Conservation (phyloP, 1,139 yeast species). For the Suhomyces atakaporum region DNA sequence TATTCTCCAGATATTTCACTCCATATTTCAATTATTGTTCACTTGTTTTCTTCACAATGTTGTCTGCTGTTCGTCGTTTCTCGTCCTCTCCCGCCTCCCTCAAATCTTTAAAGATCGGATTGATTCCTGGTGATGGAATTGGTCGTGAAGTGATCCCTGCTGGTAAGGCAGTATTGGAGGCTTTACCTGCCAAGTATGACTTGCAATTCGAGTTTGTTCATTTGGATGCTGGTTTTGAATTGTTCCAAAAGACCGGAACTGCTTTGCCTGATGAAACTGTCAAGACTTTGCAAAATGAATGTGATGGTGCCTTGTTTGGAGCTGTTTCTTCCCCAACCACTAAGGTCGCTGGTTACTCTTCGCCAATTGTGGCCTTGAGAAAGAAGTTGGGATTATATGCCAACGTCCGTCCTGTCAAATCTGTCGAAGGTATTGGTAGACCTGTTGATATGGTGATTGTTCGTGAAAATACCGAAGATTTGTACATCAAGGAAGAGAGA, state of each 20-base stretch:
- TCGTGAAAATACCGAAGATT: slow-evolving; percentile 96
- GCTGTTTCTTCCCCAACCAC: slow-evolving; percentile 95
- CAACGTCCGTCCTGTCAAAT: slow-evolving; percentile 95
- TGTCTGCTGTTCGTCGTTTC: slow-evolving; percentile 33
- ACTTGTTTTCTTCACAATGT: slow-evolving; percentile 13
- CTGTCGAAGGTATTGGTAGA: slow-evolving; percentile 79
- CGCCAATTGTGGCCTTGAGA: slow-evolving; percentile 97
- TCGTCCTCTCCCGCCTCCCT: slow-evolving; percentile 37
- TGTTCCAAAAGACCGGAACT: slow-evolving; percentile 87
- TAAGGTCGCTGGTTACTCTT: slow-evolving; percentile 94
- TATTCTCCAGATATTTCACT: slow-evolving; percentile 3
- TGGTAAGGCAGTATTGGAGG: slow-evolving; percentile 82
- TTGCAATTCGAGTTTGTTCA: slow-evolving; percentile 82
- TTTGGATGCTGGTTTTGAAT: slow-evolving; percentile 91
- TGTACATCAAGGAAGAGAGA: slow-evolving; percentile 90
- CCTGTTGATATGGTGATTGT: slow-evolving; percentile 97
- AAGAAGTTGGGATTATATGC: slow-evolving; percentile 94
- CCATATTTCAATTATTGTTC: not conserved
- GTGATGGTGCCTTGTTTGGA: slow-evolving; percentile 97
- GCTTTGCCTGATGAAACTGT: slow-evolving; percentile 96
- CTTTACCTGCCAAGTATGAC: slow-evolving; percentile 72
- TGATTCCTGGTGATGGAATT: slow-evolving; percentile 98
- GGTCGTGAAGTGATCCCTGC: slow-evolving; percentile 98
- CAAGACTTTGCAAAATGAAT: slow-evolving; percentile 69
- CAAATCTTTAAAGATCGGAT: slow-evolving; percentile 49